These are phyloP conservation scores for Leccinum angustisporum DNA, from an alignment of 1,284 basidiomycete genomes.

Conservation along the genomic window DNA sequence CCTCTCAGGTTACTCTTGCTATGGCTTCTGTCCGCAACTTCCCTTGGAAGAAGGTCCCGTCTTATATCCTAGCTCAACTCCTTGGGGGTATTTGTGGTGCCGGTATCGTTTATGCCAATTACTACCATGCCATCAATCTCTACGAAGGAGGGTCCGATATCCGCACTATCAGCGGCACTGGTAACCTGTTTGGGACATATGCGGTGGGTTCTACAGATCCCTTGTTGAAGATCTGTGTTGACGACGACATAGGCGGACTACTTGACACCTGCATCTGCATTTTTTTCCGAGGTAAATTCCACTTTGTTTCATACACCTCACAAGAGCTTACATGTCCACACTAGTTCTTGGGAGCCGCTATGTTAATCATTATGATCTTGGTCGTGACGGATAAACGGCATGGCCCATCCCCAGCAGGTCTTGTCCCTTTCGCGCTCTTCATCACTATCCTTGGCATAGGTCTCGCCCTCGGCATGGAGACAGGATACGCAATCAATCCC, in stretches of 20 bases:
- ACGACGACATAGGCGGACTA: slow-evolving; percentile 46
- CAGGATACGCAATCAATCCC: slow-evolving; percentile 62
- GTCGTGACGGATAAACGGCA: slow-evolving; percentile 48
- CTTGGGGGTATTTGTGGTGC: slow-evolving; percentile 71
- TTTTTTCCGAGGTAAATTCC: slow-evolving; percentile 54
- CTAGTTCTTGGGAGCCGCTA: slow-evolving; percentile 57
- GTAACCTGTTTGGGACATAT: slow-evolving; percentile 69
- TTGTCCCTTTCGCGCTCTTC: slow-evolving; percentile 57
- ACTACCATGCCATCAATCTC: slow-evolving; percentile 71
- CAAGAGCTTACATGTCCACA: slow-evolving; percentile 1
- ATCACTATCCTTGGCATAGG: slow-evolving; percentile 56
- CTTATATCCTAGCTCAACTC: slow-evolving; percentile 69
- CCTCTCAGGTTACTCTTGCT: slow-evolving; percentile 59
- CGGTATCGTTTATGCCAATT: slow-evolving; percentile 72
- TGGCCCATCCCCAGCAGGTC: slow-evolving; percentile 45
- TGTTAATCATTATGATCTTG: slow-evolving; percentile 52
- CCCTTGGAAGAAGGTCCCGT: slow-evolving; percentile 77
- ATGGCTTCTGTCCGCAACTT: slow-evolving; percentile 71
- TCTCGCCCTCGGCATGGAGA: slow-evolving; percentile 56
- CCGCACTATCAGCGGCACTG: slow-evolving; percentile 67
- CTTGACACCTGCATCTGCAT: slow-evolving; percentile 56
- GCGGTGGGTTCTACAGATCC: slow-evolving; percentile 45
- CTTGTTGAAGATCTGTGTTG: slow-evolving; percentile 10
- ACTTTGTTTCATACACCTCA: slow-evolving; percentile 9
- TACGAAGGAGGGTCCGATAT: slow-evolving; percentile 61